phyloP scores from a whole-genome alignment of 192 early-diverging fungal species.

The Coemansia sp. region DNA sequence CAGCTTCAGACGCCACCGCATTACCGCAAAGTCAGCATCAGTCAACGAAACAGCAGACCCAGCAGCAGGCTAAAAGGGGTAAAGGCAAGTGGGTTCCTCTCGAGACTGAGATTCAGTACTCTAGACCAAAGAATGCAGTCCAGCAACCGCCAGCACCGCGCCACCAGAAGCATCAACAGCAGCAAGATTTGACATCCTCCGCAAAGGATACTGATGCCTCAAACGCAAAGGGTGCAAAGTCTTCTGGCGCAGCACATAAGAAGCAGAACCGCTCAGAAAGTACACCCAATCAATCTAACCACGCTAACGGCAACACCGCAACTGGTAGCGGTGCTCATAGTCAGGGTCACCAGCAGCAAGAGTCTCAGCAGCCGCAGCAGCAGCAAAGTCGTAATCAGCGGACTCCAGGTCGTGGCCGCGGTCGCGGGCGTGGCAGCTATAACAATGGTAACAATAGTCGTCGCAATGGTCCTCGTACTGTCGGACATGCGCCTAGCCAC shows the following conservation, averaged over 20 bases:
- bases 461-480: constrained; percentile 28
- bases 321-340: constrained; percentile 5
- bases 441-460: constrained; percentile 10
- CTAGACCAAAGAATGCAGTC: no score
- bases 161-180: constrained; percentile 1
- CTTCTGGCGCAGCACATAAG: constrained; percentile 10
- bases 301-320: constrained; percentile 4
- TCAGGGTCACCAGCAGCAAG: background rate
- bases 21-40: background rate
- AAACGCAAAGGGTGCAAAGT: background rate
- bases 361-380: constrained; percentile 12
- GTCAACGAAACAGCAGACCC: no score
- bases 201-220: constrained; percentile 6
- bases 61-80: no score
- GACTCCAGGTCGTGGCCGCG: constrained; percentile 23
- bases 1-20: constrained; percentile 1
- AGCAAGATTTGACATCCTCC: background rate
- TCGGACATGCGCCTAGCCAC: constrained; percentile 43
- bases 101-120: no score
- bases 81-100: no score
- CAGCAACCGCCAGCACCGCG: background rate
- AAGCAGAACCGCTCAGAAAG: constrained; percentile 8
- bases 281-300: background rate
- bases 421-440: constrained; percentile 26
- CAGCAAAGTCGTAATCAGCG: constrained; percentile 26